Evolutionary conservation across 208 protist genomes (phyloP).

Genomic region (Trypanosoma vivax): DNA sequence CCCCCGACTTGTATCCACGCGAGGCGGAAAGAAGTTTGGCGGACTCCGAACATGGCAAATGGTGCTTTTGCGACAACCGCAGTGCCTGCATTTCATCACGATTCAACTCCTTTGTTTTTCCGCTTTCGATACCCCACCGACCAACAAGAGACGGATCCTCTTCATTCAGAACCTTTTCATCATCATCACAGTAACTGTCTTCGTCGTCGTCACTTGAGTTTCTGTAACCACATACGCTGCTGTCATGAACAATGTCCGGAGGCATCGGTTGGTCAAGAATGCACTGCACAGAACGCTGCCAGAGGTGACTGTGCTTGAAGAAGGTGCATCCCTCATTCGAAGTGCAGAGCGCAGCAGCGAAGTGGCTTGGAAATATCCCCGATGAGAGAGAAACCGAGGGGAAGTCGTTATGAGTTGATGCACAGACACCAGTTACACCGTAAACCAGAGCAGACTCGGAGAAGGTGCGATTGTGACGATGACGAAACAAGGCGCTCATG

Average conservation of each 20-base stretch:
- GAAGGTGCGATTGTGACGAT: conserved; percentile 34
- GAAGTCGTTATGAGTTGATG: conserved; percentile 6
- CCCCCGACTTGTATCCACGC: conserved; percentile 53
- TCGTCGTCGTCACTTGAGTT: conserved; percentile 35
- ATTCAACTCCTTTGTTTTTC: neutral
- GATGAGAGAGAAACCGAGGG: neutral
- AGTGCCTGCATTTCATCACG: conserved; percentile 1
- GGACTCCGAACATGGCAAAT: conserved; percentile 8
- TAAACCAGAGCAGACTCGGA: conserved; percentile 27
- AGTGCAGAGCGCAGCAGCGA: conserved; percentile 65
- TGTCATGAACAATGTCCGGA: conserved; percentile 63
- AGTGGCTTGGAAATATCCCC: conserved; percentile 77
- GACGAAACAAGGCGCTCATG: conserved; percentile 4
- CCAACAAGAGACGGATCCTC: conserved; percentile 20
- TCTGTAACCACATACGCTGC: conserved; percentile 30
- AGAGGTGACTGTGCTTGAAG: conserved; percentile 78
- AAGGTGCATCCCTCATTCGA: conserved; percentile 70
- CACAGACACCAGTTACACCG: conserved; percentile 2
- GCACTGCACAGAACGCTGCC: conserved; percentile 62
- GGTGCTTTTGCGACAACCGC: conserved; percentile 1
- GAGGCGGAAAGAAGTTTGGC: conserved; percentile 57
- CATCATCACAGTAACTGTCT: conserved; percentile 23
- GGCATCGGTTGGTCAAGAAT: conserved; percentile 68
- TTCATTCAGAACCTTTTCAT: conserved; percentile 8
- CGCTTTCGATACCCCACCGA: neutral